Evolutionary conservation across 495 filamentous ascomycete genomes (phyloP).

Genomic region (Aspergillus panamensis): DNA sequence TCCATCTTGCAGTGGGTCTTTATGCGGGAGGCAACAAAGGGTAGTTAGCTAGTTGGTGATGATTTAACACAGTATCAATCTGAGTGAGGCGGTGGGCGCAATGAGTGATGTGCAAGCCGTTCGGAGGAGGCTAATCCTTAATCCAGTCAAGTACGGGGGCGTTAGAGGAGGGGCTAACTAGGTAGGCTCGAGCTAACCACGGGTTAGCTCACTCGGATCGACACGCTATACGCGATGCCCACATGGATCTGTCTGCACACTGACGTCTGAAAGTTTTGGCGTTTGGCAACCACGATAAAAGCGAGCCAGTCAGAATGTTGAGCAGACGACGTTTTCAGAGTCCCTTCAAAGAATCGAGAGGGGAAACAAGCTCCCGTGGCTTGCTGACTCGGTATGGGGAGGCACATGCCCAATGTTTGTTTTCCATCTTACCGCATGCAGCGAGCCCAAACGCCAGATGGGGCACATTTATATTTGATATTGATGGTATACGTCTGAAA

Average conservation of each 20-base stretch:
- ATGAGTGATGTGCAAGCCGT: neutral
- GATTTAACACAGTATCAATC: neutral
- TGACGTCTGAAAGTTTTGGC: constrained; percentile 11
- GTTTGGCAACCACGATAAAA: neutral
- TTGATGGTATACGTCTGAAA: too few relatives aligned
- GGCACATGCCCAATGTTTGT: neutral
- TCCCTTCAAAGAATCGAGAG: constrained; percentile 2
- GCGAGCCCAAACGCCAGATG: neutral
- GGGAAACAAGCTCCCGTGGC: neutral
- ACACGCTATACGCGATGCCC: constrained; percentile 7
- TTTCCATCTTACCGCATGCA: neutral
- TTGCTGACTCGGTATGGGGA: neutral
- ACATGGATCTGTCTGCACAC: constrained; percentile 14
- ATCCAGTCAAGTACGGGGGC: neutral
- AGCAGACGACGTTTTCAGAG: neutral
- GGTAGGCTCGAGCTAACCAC: constrained; percentile 7
- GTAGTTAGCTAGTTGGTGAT: neutral
- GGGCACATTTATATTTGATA: neutral
- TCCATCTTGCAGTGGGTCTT: neutral
- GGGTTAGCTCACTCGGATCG: constrained; percentile 7
- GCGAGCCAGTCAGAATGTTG: neutral
- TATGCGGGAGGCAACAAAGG: constrained; percentile 4
- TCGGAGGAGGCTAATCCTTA: neutral
- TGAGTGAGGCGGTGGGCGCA: neutral
- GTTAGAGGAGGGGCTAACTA: neutral